Conservation (phyloP, 305 asterid species). For the Solanum hybrid region DNA sequence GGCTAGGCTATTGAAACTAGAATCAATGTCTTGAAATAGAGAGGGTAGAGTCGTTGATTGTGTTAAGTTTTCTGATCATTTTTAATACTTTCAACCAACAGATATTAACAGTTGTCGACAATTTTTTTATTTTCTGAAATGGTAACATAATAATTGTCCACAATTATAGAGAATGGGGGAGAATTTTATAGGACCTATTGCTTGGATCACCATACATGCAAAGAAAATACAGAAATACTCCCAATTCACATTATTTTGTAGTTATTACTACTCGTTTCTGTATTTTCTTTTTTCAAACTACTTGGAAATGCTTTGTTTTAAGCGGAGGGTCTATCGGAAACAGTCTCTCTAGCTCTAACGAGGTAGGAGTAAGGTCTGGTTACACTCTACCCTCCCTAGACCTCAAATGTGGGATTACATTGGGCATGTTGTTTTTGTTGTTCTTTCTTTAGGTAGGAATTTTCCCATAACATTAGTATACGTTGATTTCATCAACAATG, state of each 20-base stretch:
- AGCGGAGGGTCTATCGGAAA: not conserved
- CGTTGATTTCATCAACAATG: not conserved
- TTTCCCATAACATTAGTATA: not conserved
- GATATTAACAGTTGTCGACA: not conserved
- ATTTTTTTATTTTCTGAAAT: not conserved
- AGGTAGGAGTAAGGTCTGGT: not conserved
- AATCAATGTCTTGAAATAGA: not conserved
- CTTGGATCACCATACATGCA: not conserved
- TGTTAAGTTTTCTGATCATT: not conserved
- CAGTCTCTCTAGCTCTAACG: not conserved
- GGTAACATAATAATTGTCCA: not conserved
- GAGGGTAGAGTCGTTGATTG: not conserved
- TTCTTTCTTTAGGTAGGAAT: not conserved
- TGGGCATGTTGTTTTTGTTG: not conserved
- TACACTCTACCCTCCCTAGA: not conserved
- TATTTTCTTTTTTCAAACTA: not conserved
- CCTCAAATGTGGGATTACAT: not conserved
- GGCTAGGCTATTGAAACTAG: not conserved
- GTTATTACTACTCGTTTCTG: not conserved
- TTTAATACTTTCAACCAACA: not conserved
- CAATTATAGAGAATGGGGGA: not conserved
- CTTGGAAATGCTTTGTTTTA: not conserved
- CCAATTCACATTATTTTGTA: not conserved
- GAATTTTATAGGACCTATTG: not conserved
- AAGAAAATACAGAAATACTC: not conserved